Percentiles rank a stretch among this genome's conserved stretches.
Evolutionary conservation across 1,139 yeast species (phyloP).

Genomic region (Magnusiomyces suaveolens): DNA sequence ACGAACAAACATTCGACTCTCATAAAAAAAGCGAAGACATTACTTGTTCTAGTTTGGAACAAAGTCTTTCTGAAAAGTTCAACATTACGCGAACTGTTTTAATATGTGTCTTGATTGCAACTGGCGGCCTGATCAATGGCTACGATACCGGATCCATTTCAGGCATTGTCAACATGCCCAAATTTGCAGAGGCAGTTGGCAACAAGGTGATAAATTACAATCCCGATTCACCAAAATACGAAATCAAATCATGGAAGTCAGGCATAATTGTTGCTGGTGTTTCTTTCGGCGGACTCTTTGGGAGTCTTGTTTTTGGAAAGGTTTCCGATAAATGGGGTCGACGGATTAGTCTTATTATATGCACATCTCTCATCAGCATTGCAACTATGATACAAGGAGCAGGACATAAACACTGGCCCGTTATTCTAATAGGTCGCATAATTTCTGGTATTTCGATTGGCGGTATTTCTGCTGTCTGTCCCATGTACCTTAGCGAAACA

Average conservation of each 20-base stretch:
- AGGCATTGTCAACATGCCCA: conserved; percentile 65
- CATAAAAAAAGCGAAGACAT: background rate
- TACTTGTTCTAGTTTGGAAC: background rate
- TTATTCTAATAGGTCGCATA: conserved; percentile 38
- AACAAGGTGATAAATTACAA: background rate
- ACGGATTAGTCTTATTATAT: conserved; percentile 40
- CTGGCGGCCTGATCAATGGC: conserved; percentile 51
- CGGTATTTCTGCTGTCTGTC: conserved; percentile 52
- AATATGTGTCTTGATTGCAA: conserved; percentile 28
- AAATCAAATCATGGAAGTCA: conserved; percentile 37
- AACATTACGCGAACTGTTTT: background rate
- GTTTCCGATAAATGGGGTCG: conserved; percentile 47
- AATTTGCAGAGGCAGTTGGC: conserved; percentile 31
- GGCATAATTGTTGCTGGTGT: conserved; percentile 46
- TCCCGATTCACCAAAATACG: conserved; percentile 9
- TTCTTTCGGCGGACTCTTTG: conserved; percentile 47
- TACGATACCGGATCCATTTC: conserved; percentile 54
- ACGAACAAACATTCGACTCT: background rate
- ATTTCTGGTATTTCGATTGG: conserved; percentile 60
- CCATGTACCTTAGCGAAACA: conserved; percentile 61
- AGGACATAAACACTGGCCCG: conserved; percentile 36
- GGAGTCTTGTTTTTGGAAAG: conserved; percentile 42
- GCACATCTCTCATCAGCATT: conserved; percentile 40
- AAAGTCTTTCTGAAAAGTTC: background rate
- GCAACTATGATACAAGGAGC: conserved; percentile 47